These are phyloP conservation scores for Oryza rufipogon DNA, from an alignment of 176 grass and related monocot genomes.

Conservation along the genomic window DNA sequence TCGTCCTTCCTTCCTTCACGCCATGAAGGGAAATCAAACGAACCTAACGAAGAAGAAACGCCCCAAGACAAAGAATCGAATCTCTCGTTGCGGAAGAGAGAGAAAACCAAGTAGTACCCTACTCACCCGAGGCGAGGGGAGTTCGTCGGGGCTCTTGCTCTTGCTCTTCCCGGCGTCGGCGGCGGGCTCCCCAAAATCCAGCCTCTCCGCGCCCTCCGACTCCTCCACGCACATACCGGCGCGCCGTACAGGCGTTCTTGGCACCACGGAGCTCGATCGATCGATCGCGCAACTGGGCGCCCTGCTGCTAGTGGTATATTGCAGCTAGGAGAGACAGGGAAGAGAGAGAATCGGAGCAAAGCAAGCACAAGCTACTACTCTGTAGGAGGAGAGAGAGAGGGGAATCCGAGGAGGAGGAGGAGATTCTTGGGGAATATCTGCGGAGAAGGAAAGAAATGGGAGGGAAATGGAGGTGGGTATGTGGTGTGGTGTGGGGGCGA, in stretches of 20 bases:
- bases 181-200: conserved; percentile 40
- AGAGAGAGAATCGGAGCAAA: too few relatives aligned
- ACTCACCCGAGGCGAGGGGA: conserved; percentile 51
- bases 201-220: conserved; percentile 48
- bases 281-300: conserved; percentile 1
- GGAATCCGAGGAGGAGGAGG: conserved; percentile 59
- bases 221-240: conserved; percentile 68
- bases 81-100: background rate
- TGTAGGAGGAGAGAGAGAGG: background rate
- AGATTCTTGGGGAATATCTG: conserved; percentile 56
- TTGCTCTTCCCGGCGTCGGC: background rate
- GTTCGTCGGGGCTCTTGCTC: conserved; percentile 41
- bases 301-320: conserved; percentile 4
- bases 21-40: background rate
- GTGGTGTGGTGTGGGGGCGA: background rate
- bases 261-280: background rate
- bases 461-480: background rate
- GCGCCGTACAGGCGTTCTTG: conserved; percentile 31
- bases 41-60: background rate
- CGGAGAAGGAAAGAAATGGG: conserved; percentile 36
- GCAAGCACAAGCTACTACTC: background rate
- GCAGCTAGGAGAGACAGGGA: conserved; percentile 1
- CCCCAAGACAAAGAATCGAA: background rate
- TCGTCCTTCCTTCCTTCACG: background rate
- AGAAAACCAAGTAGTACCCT: background rate